Evolutionary conservation across 1,139 yeast species (phyloP).

Genomic region (Candida anutae): DNA sequence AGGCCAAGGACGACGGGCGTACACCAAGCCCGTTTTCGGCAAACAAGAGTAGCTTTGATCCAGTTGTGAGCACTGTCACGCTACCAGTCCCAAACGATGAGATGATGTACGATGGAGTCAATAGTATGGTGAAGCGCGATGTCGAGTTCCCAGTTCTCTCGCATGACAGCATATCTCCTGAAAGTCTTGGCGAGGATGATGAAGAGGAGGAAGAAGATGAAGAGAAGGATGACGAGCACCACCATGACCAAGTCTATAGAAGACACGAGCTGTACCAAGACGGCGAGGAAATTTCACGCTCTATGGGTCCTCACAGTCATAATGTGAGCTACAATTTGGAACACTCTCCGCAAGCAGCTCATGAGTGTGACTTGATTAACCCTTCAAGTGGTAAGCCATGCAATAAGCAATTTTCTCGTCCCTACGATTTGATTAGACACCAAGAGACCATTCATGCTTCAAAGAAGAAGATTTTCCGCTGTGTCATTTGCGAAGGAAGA

Average conservation of each 20-base stretch:
- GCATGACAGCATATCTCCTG: too few relatives aligned
- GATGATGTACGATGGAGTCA: too few relatives aligned
- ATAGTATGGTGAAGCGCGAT: too few relatives aligned
- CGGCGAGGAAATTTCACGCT: conserved; percentile 1
- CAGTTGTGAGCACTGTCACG: too few relatives aligned
- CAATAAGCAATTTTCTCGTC: conserved; percentile 39
- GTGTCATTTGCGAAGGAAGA: conserved; percentile 46
- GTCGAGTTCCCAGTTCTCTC: too few relatives aligned
- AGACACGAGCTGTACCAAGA: not conserved
- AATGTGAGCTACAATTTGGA: conserved; percentile 20
- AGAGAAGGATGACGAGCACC: not conserved
- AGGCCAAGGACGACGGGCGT: too few relatives aligned
- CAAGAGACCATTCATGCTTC: conserved; percentile 45
- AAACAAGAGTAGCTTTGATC: too few relatives aligned
- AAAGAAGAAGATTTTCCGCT: conserved; percentile 40
- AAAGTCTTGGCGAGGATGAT: not conserved
- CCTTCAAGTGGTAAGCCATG: conserved; percentile 43
- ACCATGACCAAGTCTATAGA: not conserved
- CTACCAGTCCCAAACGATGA: too few relatives aligned
- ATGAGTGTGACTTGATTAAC: conserved; percentile 46
- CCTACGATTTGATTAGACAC: conserved; percentile 42
- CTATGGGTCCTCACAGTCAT: conserved; percentile 8
- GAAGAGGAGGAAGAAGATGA: not conserved
- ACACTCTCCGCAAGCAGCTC: too few relatives aligned
- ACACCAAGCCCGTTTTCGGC: conserved; percentile 3